Conservation (phyloP, 345 rosid species). For the Moringa oleifera region DNA sequence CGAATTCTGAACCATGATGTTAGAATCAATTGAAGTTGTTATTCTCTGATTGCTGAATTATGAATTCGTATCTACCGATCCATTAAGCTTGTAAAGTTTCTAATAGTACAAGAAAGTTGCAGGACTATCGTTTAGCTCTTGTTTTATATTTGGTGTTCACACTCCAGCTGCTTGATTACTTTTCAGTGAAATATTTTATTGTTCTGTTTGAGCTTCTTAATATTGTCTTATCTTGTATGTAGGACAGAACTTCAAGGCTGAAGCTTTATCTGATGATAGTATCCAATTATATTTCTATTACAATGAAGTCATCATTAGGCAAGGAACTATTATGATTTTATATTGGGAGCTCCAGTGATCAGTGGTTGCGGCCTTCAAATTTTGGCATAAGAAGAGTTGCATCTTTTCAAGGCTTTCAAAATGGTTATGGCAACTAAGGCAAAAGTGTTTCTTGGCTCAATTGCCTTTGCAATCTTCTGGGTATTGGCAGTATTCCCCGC, state of each 20-base stretch:
- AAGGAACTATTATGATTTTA: not conserved
- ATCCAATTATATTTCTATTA: not conserved
- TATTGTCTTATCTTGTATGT: not conserved
- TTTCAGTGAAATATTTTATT: not conserved
- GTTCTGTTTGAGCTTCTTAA: not conserved
- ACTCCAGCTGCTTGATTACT: slow-evolving; percentile 10
- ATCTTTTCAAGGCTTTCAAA: slow-evolving; percentile 2
- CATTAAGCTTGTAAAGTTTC: not conserved
- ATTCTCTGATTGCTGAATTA: not conserved
- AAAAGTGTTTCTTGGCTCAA: slow-evolving; percentile 57
- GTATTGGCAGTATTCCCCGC: slow-evolving; percentile 79
- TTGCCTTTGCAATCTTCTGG: slow-evolving; percentile 77
- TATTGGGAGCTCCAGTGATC: not conserved
- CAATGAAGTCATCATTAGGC: not conserved
- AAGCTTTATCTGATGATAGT: not conserved
- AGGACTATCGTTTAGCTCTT: not conserved
- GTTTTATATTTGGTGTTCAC: not conserved
- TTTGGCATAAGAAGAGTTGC: not conserved
- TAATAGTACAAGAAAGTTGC: not conserved
- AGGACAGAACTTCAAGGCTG: no score
- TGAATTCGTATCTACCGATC: not conserved
- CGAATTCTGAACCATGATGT: no score
- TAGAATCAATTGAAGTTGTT: not conserved
- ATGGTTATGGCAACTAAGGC: slow-evolving; percentile 56
- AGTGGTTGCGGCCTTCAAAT: not conserved